phyloP scores from a whole-genome alignment of 257 asterid species.

The Orobanche coerulescens region DNA sequence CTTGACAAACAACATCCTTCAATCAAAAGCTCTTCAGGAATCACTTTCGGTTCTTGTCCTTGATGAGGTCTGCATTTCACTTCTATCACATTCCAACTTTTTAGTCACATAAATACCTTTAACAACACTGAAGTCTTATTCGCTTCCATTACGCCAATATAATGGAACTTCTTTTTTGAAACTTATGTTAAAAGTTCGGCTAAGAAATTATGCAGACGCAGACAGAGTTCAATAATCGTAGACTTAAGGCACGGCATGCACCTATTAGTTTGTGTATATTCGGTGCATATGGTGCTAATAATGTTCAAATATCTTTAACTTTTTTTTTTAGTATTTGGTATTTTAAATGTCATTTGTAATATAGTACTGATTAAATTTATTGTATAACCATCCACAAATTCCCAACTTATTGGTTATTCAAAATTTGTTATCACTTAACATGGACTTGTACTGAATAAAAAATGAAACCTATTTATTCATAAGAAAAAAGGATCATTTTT shows the following conservation, averaged over 20 bases:
- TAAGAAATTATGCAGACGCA: background rate
- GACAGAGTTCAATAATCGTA: background rate
- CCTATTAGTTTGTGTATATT: background rate
- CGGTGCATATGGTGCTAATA: background rate
- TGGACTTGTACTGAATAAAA: background rate
- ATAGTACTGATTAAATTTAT: background rate
- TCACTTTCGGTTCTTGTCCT: conserved; percentile 82
- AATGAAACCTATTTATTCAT: background rate
- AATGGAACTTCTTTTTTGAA: background rate
- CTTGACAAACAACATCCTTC: conserved; percentile 49
- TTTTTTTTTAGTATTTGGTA: background rate
- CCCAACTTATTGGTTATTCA: background rate
- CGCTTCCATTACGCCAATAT: background rate
- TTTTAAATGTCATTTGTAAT: background rate
- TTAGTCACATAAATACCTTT: background rate
- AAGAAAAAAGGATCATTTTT: background rate
- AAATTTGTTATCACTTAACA: background rate
- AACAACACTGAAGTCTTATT: background rate
- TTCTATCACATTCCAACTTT: background rate
- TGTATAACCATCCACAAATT: background rate
- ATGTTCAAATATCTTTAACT: background rate
- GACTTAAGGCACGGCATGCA: background rate
- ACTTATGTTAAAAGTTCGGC: background rate
- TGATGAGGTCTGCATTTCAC: conserved; percentile 61
- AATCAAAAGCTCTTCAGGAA: conserved; percentile 59